Conservation (phyloP, 768 basidiomycete species). For the Hypsizygus marmoreus region DNA sequence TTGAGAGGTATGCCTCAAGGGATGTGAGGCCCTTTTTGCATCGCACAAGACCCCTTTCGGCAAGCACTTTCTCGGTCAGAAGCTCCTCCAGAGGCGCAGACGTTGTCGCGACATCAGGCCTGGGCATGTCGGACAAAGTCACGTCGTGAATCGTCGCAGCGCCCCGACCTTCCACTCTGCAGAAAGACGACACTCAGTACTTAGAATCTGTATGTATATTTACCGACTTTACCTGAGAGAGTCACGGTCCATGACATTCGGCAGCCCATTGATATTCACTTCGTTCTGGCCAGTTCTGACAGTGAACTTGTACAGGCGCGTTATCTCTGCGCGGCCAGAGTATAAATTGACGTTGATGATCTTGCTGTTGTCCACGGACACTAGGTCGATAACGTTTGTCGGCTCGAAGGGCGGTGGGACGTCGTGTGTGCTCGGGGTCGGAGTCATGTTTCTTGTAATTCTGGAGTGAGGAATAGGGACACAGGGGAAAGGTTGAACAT, state of each 20-base stretch:
- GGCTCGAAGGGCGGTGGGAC: no score
- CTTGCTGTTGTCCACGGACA: slow-evolving; percentile 30
- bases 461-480: no score
- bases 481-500: no score
- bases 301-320: slow-evolving; percentile 32
- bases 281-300: no score
- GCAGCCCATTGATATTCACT: no score
- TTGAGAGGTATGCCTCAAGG: slow-evolving; percentile 27
- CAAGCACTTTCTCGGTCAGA: neutral
- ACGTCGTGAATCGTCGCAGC: slow-evolving; percentile 8
- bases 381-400: slow-evolving; percentile 23
- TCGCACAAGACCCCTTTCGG: slow-evolving; percentile 17
- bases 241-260: no score
- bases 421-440: no score
- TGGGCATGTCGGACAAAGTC: slow-evolving; percentile 1
- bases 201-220: no score
- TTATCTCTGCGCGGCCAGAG: slow-evolving; percentile 38
- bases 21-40: slow-evolving; percentile 21
- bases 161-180: slow-evolving; percentile 2
- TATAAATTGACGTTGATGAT: slow-evolving; percentile 37
- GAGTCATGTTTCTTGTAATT: no score
- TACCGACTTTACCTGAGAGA: no score
- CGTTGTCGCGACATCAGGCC: neutral
- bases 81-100: neutral
- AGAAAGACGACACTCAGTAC: no score